Base-by-base conservation (phyloP, 257 asterid species). In the Primulina huaijiensis region DNA sequence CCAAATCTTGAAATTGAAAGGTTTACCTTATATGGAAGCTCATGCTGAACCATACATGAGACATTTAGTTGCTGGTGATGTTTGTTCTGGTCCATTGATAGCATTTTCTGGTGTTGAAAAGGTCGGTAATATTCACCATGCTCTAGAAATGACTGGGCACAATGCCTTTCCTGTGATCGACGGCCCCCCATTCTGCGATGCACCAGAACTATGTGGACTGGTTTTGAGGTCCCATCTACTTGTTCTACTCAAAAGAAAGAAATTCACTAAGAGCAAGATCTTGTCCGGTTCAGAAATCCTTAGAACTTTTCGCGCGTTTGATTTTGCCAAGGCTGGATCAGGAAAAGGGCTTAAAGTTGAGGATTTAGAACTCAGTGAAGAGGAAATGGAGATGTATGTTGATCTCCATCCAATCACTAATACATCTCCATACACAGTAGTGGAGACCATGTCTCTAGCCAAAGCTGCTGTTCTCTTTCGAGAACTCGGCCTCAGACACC, bases 21-120 rank as follows among this genome's bases (percentile, higher is more conserved):
- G 97, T 20, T 76, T 93, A 81, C 99, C 99, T 11, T 93, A 77
- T 81, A 43, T 93, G 95, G 99, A 93, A 76, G 95, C 91, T 58
- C 99, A 93, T 65, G 96, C 97, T 0, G 96, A 89, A 60, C 95
- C 97, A 2, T 93, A 93, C 82, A 93, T 90, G 99, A 85, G 84
- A 82, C 92, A 89, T 19, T 78, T 93, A 76, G 79, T 83, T 2
- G 96, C 97, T 0, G 96, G 91, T 65, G 96, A 90, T 64, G 97
- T 93, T 59, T 91, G 96, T 77, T 82, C 99, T 8, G 97, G 96
- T 7, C 99, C 99, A 2, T 76, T 93, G 83, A 84, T 90, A 12
- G 76, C 89, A 9, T 86, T 93, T 57, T 74, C 94, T 0, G 89
- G 95, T 11, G 87, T 93, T 11, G 96, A 93, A 78, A 93, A 85